phyloP scores from a whole-genome alignment of 139 green algal species.

The Coelastrella sp. region DNA sequence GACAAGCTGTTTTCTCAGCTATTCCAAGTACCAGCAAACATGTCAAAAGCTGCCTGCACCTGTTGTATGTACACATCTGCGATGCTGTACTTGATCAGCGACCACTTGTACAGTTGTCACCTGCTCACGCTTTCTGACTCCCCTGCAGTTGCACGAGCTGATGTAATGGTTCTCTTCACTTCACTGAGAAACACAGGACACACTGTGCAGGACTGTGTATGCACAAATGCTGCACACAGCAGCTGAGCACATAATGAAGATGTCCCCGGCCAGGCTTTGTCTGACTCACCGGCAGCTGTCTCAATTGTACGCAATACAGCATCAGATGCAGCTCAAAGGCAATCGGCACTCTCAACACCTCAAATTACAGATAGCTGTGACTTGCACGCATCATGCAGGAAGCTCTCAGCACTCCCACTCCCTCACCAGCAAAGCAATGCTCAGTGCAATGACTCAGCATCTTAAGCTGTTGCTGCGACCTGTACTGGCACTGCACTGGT shows the following conservation, averaged over 20 bases:
- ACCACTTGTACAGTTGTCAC: neutral
- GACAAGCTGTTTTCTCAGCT: too few species aligned
- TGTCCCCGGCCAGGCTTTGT: too few species aligned
- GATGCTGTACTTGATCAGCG: too few species aligned
- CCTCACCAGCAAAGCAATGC: neutral
- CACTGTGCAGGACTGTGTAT: neutral
- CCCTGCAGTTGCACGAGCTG: neutral
- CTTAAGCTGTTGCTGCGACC: slow-evolving; percentile 34
- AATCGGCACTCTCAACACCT: neutral
- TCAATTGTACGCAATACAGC: neutral
- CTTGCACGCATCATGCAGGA: neutral
- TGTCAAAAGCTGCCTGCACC: too few species aligned
- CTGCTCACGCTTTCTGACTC: neutral
- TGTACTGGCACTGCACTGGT: slow-evolving; percentile 2
- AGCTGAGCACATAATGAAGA: neutral
- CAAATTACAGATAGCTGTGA: neutral
- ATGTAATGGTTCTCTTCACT: neutral
- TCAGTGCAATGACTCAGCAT: neutral
- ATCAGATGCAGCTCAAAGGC: neutral
- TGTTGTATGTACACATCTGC: too few species aligned
- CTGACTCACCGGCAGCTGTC: neutral
- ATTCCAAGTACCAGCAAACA: too few species aligned
- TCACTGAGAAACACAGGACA: neutral
- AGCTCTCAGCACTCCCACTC: neutral
- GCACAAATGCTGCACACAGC: neutral